Evolutionary conservation across 164 flowering plant species (phyloP).

Genomic region (Nymphaea thermarum): DNA sequence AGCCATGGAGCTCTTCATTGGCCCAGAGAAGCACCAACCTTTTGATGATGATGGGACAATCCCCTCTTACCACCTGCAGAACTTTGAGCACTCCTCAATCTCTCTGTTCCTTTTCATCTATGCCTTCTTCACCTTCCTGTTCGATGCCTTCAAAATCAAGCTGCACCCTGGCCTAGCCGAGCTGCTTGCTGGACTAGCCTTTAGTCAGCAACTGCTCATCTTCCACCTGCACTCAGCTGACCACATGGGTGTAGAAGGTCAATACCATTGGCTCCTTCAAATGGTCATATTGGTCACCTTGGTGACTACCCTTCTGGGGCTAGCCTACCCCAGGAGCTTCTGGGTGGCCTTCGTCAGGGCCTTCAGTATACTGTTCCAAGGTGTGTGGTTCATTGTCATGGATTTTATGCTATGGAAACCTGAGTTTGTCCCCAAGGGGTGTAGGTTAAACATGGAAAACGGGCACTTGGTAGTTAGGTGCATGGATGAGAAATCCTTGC

Average conservation of each 20-base stretch:
- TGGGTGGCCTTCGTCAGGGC: constrained; percentile 60
- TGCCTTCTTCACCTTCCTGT: constrained; percentile 15
- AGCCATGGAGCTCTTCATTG: constrained; percentile 25
- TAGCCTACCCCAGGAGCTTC: constrained; percentile 38
- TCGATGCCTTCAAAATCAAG: constrained; percentile 17
- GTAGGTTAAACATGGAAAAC: constrained; percentile 40
- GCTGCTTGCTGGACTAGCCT: constrained; percentile 41
- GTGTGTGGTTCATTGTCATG: constrained; percentile 61
- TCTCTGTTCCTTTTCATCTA: constrained; percentile 21
- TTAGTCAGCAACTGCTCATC: constrained; percentile 54
- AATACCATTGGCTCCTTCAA: constrained; percentile 43
- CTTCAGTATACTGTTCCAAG: constrained; percentile 51
- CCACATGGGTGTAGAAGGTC: constrained; percentile 52
- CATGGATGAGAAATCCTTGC: constrained; percentile 24
- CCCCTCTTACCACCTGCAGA: constrained; percentile 27
- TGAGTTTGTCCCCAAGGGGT: constrained; percentile 43
- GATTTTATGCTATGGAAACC: constrained; percentile 79
- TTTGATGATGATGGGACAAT: constrained; percentile 24
- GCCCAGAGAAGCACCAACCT: constrained; percentile 22
- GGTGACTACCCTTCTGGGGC: constrained; percentile 49
- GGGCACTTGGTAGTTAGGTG: constrained; percentile 58
- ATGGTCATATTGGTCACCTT: constrained; percentile 24
- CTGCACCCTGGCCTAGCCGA: constrained; percentile 26
- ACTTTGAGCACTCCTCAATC: constrained; percentile 30
- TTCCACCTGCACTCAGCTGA: constrained; percentile 55